These are phyloP conservation scores for Mycena alexandri DNA, from an alignment of 768 basidiomycete genomes.

Conservation along the genomic window DNA sequence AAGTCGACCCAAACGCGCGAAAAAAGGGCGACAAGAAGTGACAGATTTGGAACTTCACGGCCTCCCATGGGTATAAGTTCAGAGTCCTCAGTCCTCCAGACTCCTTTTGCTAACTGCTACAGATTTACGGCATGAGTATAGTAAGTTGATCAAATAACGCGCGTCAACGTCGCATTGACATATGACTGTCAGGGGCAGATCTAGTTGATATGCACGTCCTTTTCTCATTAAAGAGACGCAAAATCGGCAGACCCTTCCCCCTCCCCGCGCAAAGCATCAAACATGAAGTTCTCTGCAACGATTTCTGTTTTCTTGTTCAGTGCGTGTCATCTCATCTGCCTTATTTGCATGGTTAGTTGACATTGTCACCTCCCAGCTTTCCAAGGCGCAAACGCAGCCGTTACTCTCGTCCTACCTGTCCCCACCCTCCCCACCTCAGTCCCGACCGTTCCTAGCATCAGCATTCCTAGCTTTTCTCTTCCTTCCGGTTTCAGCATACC, in stretches of 20 bases:
- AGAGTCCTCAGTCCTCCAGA: no score
- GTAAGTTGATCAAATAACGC: no score
- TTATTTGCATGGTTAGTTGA: slow-evolving; percentile 8
- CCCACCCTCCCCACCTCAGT: slow-evolving; percentile 4
- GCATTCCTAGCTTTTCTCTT: slow-evolving; percentile 6
- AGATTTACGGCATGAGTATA: no score
- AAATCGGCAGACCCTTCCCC: background rate
- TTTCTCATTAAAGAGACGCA: no score
- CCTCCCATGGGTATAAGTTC: no score
- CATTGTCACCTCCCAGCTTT: background rate
- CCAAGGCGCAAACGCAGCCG: slow-evolving; percentile 10
- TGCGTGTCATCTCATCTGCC: slow-evolving; percentile 10
- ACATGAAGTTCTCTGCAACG: slow-evolving; percentile 18
- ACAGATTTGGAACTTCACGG: no score
- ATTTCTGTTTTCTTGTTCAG: slow-evolving; percentile 18
- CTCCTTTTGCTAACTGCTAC: no score
- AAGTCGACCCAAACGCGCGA: no score
- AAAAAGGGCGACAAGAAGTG: no score
- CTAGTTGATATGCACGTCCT: no score
- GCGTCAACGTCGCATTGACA: no score
- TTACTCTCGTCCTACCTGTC: slow-evolving; percentile 21
- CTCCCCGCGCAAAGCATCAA: slow-evolving; percentile 11
- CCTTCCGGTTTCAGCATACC: slow-evolving; percentile 19
- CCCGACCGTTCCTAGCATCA: background rate
- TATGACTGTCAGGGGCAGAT: no score